Base-by-base conservation (phyloP, 768 basidiomycete genomes). In the Lanmaoa rubissima region DNA sequence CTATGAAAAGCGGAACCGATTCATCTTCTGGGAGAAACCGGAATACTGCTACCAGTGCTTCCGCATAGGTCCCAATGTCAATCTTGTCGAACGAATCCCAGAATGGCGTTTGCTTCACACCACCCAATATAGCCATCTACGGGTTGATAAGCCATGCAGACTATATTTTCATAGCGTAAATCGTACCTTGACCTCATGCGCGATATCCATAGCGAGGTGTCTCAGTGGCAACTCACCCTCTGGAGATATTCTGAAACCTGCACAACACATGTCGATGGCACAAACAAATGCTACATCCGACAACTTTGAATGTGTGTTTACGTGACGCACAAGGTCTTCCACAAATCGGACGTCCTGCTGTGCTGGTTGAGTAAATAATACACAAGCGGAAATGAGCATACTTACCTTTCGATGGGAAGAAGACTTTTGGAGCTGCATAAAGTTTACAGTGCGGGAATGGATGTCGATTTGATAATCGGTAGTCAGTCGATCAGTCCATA, bases 261-360 rank as follows among this genome's bases (percentile, higher is more conserved):
- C 89, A 49, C 86, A 81, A 68, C 90, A 89, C 35, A 93, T 75
- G 65, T 95, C 92, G 41, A 92, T 77, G 38, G 82, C 82, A 68
- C 90, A 92, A 3, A 85, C 81, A 53, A 90, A 74, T 4, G 87
- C 83, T 0, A 88, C 76, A 52, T 92, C 89, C 2, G 82, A 75
- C 14, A 85, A 67, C 66, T 87, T 88, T 7, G 82, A 82, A 52
- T 71, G 73, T 19, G 76, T 76, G 26, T 75, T 71, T 28, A 88
- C 73, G 52, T 85, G 82, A 58, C 83, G 86, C 40, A 85, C 61
- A 28, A 91, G 69, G 34, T 83, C 81, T 55, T 90, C 85, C 8
- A 78, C 73, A 64, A 90, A 89, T 58, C 81, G 80, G 16, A 78
- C 71, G 26, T 79, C 74, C 66, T 88, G 60, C 55, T 55, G 36